Base-by-base conservation (phyloP, 805 yeast genomes). In the Pachysolen tannophilus region DNA sequence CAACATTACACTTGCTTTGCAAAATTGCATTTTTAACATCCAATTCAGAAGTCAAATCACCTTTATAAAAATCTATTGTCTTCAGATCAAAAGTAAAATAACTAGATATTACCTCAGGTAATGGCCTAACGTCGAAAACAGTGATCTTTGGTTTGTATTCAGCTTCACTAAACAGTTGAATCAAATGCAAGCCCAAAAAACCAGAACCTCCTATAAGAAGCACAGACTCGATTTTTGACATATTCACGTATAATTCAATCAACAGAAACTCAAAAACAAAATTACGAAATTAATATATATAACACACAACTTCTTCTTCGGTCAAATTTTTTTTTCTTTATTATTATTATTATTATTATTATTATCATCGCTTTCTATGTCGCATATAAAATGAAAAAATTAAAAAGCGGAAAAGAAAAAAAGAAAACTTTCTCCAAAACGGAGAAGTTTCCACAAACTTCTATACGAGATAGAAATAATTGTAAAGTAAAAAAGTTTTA, bases 131-230 rank as follows among this genome's bases (percentile, higher is more conserved):
- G 57, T 92, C 98, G 53, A 92, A 84, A 13, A 92, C 94, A 50
- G 79, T 82, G 41, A 92, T 82, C 29, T 69, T 56, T 8, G 95
- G 88, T 30, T 73, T 63, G 16, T 92, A 82, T 10, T 69, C 50
- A 25, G 69, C 60, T 30, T 69, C 67, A 61, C 74, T 72, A 57
- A 88, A 90, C 56, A 85, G 92, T 49, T 88, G 88, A 28, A 92
- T 76, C 44, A 92, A 64, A 46, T 92, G 98, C 30, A 86, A 73
- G 2, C 98, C 98, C 15, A 92, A 69, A 47, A 92, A 92, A 0
- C 98, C 98, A 4, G 96, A 65, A 8, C 98, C 98, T 33, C 98
- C 98, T n/a, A 92, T 75, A 15, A 92, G 65, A 20, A 92, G 72
- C 2, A 92, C 94, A 2, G 82, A 70, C 23, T 72, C 58, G 20